A percentile compares a stretch with the other conserved stretches of the same genome.
These are phyloP conservation scores for Heliamphora exappendiculata DNA, from an alignment of 148 eudicot genomes.

Conservation along the genomic window DNA sequence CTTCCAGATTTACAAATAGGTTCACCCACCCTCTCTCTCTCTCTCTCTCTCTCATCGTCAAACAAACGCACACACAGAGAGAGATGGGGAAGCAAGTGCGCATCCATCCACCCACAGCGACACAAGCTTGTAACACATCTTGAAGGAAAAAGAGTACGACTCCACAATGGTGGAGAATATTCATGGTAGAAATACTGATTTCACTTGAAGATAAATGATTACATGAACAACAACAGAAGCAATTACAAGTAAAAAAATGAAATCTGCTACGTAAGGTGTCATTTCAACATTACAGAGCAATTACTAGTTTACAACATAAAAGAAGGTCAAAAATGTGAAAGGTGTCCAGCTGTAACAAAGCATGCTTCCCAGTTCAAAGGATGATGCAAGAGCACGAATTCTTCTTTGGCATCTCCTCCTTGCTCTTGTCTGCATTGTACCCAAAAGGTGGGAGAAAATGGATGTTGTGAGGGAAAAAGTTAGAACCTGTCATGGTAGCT, in stretches of 20 bases:
- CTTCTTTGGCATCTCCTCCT: constrained; percentile 20
- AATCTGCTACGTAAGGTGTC: neutral
- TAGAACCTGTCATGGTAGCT: too few relatives aligned
- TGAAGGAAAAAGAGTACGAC: neutral
- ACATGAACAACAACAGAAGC: constrained; percentile 6
- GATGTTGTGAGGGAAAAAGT: neutral
- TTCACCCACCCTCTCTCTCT: neutral
- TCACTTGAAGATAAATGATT: neutral
- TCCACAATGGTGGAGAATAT: neutral
- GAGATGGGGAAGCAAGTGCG: too few relatives aligned
- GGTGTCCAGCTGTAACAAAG: neutral
- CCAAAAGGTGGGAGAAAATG: neutral
- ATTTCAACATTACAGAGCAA: neutral
- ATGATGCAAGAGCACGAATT: constrained; percentile 27
- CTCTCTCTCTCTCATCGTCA: neutral
- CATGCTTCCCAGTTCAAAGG: constrained; percentile 17
- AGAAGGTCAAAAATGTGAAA: constrained; percentile 9
- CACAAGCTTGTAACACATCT: neutral
- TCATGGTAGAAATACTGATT: constrained; percentile 1
- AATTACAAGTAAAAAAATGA: constrained; percentile 16
- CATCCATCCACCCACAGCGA: neutral
- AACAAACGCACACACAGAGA: too few relatives aligned
- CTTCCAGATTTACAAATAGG: neutral
- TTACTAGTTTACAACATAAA: constrained; percentile 5
- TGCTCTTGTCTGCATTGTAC: constrained; percentile 25